phyloP scores from a whole-genome alignment of 805 yeast species.

The Yamadazyma paraphyllophila region DNA sequence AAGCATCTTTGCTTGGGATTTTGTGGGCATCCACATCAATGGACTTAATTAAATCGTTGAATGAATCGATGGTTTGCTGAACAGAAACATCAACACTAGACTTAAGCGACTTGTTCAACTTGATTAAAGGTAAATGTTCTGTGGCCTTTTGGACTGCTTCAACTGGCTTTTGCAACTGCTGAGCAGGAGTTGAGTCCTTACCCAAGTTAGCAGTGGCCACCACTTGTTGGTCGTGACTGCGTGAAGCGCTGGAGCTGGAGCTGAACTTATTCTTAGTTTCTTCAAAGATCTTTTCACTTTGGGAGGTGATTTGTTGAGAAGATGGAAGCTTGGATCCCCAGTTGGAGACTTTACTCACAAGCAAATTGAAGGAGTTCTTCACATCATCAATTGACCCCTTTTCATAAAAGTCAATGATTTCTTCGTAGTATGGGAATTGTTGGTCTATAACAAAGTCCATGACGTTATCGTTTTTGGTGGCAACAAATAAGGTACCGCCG shows the following conservation, averaged over 20 bases:
- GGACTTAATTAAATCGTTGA: constrained; percentile 36
- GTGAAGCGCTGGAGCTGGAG: constrained; percentile 19
- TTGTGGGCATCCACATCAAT: constrained; percentile 27
- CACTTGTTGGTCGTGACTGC: neutral
- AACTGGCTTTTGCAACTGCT: constrained; percentile 42
- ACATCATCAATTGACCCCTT: constrained; percentile 34
- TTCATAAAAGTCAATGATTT: constrained; percentile 37
- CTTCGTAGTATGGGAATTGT: constrained; percentile 43
- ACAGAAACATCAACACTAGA: constrained; percentile 32
- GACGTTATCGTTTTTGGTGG: constrained; percentile 43
- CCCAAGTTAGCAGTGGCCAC: constrained; percentile 1
- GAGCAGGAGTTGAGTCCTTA: constrained; percentile 31
- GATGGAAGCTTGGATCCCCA: constrained; percentile 27
- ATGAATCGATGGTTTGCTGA: constrained; percentile 33
- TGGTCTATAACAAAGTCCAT: constrained; percentile 45
- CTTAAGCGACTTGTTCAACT: constrained; percentile 22
- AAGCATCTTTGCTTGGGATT: constrained; percentile 24
- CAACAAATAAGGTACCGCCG: constrained; percentile 39
- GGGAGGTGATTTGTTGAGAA: constrained; percentile 30
- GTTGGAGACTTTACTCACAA: constrained; percentile 18
- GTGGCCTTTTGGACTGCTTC: constrained; percentile 31
- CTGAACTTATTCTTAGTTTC: constrained; percentile 35
- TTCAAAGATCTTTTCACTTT: constrained; percentile 33
- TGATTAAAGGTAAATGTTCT: constrained; percentile 33
- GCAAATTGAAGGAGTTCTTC: constrained; percentile 17